Conservation (phyloP, 2,329 filamentous ascomycete genomes). For the Fusarium continuum region DNA sequence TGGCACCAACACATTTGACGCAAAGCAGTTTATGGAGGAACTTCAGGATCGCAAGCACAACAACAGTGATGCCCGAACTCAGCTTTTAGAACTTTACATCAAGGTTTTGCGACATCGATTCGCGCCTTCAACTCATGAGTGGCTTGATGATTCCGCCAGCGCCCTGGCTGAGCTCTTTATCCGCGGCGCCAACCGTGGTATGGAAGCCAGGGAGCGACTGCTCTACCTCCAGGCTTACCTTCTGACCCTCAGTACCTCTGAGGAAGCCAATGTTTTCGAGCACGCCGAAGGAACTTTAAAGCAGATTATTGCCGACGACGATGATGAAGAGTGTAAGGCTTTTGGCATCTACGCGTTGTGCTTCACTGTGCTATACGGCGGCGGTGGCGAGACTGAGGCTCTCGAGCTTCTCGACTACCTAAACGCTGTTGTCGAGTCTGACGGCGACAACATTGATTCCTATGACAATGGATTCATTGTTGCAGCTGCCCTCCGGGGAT, state of each 20-base stretch:
- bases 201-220: conserved; percentile 73
- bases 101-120: conserved; percentile 63
- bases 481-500: conserved; percentile 77
- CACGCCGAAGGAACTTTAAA: conserved; percentile 43
- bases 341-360: conserved; percentile 81
- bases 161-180: conserved; percentile 72
- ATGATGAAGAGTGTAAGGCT: conserved; percentile 69
- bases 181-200: conserved; percentile 74
- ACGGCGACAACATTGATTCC: conserved; percentile 77
- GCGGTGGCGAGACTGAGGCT: conserved; percentile 73
- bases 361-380: conserved; percentile 78
- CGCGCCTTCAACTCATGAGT: conserved; percentile 46
- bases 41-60: conserved; percentile 80
- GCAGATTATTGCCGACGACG: conserved; percentile 58
- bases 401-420: conserved; percentile 79
- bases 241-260: conserved; percentile 73
- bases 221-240: conserved; percentile 77
- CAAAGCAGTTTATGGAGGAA: conserved; percentile 71
- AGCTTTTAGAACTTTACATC: conserved; percentile 47
- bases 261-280: conserved; percentile 58
- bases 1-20: conserved; percentile 69
- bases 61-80: conserved; percentile 74
- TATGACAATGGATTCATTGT: conserved; percentile 77
- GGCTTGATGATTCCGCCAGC: conserved; percentile 65
- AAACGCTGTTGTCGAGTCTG: conserved; percentile 80